Percentiles rank a stretch among this genome's conserved stretches.
Conservation (phyloP, 768 basidiomycete species). For the Chiua virens region DNA sequence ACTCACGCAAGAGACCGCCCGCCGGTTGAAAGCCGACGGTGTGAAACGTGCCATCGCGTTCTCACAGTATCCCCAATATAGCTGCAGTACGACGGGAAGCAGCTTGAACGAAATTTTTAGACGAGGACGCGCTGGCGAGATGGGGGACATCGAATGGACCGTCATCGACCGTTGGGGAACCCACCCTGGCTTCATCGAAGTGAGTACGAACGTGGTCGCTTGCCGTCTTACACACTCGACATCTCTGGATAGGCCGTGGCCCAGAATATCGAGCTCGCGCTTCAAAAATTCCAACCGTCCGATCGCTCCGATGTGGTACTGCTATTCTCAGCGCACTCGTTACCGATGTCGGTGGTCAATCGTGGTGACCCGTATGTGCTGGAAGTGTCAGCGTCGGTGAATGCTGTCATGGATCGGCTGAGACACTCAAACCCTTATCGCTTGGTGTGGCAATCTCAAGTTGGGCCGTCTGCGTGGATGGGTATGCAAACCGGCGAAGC, state of each 20-base stretch:
- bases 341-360: constrained; percentile 98
- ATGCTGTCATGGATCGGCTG: constrained; percentile 89
- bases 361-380: constrained; percentile 96
- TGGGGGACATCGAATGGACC: constrained; percentile 84
- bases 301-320: constrained; percentile 75
- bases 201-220: constrained; percentile 35
- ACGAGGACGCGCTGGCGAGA: constrained; percentile 57
- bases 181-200: constrained; percentile 92
- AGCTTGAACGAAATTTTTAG: constrained; percentile 91
- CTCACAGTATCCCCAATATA: constrained; percentile 98
- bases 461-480: constrained; percentile 97
- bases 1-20: constrained; percentile 78
- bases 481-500: constrained; percentile 94
- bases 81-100: constrained; percentile 97
- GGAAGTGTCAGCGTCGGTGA: constrained; percentile 93
- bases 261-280: constrained; percentile 80
- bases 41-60: constrained; percentile 93
- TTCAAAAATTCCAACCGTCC: constrained; percentile 73
- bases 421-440: constrained; percentile 83
- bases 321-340: constrained; percentile 95
- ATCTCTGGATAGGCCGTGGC: constrained; percentile 70
- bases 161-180: constrained; percentile 99
- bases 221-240: not conserved
- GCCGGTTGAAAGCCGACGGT: constrained; percentile 85
- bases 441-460: constrained; percentile 96